Percentiles rank a stretch among this genome's conserved stretches.
These are phyloP conservation scores for Chlamydomonas incerta DNA, from an alignment of 139 green algal species.

Conservation along the genomic window DNA sequence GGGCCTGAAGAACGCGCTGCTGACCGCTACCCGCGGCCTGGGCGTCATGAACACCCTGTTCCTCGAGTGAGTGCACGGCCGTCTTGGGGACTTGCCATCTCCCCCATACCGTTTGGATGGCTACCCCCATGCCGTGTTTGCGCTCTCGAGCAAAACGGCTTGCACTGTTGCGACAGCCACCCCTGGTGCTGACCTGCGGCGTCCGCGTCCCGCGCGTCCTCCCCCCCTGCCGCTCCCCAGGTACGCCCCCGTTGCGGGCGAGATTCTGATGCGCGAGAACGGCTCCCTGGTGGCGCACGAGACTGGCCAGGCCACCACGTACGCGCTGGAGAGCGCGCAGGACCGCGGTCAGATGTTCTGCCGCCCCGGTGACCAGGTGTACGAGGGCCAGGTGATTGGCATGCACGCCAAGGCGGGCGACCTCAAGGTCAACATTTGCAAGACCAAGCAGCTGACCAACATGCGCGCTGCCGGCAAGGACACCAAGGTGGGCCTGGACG, in stretches of 20 bases:
- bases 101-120: too few relatives aligned
- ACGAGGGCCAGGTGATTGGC: constrained; percentile 95
- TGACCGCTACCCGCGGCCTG: constrained; percentile 96
- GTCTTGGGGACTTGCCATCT: too few relatives aligned
- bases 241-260: constrained; percentile 73
- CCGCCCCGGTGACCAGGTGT: constrained; percentile 89
- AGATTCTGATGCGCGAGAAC: constrained; percentile 91
- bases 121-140: too few relatives aligned
- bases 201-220: too few relatives aligned
- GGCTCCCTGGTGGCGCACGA: constrained; percentile 92
- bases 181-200: too few relatives aligned
- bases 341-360: constrained; percentile 93
- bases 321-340: constrained; percentile 92
- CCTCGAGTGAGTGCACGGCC: constrained; percentile 44
- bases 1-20: constrained; percentile 93
- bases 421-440: constrained; percentile 97
- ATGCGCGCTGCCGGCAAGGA: constrained; percentile 86
- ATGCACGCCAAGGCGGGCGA: constrained; percentile 95
- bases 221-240: constrained; percentile 50
- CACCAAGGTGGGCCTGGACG: constrained; percentile 71
- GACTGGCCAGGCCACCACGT: constrained; percentile 86
- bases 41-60: constrained; percentile 97
- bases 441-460: constrained; percentile 96
- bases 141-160: too few relatives aligned
- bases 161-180: too few relatives aligned